Evolutionary conservation across 495 filamentous ascomycete genomes (phyloP), one percentile per base, ranked within the genome.

Genomic region (Usnea hakonensis): DNA sequence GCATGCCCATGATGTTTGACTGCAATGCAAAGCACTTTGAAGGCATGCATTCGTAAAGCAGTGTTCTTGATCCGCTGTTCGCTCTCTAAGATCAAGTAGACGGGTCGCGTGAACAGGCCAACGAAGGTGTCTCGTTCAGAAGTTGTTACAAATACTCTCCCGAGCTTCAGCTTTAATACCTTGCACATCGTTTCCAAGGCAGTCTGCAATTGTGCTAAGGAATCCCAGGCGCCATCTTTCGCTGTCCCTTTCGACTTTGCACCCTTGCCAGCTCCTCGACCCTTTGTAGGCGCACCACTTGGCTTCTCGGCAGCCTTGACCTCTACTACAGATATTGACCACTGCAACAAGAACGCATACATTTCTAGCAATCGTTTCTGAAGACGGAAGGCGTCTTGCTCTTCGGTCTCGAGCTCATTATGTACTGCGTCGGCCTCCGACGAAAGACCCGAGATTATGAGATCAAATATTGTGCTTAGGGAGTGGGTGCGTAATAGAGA

Each of bases 1-100:
- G 86, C 94, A 73, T 99, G 94, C 5, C 95, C 94, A 73, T 99
- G 95, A 71, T 99, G 94, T 75, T 99, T 99, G 48, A 97, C 86
- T 36, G 94, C 92, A 58, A 97, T 90, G 70, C 95, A 97, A 5
- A 97, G 80, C 26, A 97, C 93, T 73, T 95, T 96, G 77, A 97
- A 97, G 40, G 88, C 85, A 75, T 97, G 90, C 95, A 97, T 97
- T 55, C 91, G 85, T 62, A 97, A 89, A 17, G 88, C 78, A 46
- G 90, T 95, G 68, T 81, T 90, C 78, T 97, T 99, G 54, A 93
- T 88, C 57, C 95, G 83, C 72, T 90, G 86, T 71, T 99, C 94
- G 74, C 87, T 97, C 75, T 97, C 94, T 28, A 99, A 78, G 30
- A 99, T 82, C 71, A 96, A 80, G 71, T 97, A 97, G 4, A 94